These are phyloP conservation scores for Alternaria arbusti DNA, from an alignment of 2,329 filamentous ascomycete species.

Conservation along the genomic window DNA sequence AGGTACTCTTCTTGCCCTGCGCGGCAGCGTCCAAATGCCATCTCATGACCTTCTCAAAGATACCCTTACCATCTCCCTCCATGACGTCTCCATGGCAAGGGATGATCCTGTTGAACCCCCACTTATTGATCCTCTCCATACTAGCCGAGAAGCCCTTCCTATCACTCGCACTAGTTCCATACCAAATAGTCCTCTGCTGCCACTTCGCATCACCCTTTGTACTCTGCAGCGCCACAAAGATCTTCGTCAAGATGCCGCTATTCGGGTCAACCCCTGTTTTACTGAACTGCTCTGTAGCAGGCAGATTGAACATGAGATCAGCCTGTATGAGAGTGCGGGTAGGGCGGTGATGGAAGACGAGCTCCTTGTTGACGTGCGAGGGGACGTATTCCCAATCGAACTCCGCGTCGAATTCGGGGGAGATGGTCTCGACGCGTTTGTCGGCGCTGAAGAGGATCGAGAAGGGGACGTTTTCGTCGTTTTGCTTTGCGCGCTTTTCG, in stretches of 20 bases:
- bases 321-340: constrained; percentile 82
- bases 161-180: constrained; percentile 67
- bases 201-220: constrained; percentile 67
- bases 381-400: constrained; percentile 86
- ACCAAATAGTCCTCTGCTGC: constrained; percentile 85
- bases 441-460: constrained; percentile 63
- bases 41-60: constrained; percentile 78
- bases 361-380: constrained; percentile 80
- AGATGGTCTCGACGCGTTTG: constrained; percentile 59
- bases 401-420: constrained; percentile 81
- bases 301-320: constrained; percentile 91
- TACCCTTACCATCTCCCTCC: constrained; percentile 73
- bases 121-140: constrained; percentile 70
- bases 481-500: constrained; percentile 75
- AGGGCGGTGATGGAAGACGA: constrained; percentile 85
- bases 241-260: constrained; percentile 64
- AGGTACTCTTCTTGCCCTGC: constrained; percentile 3
- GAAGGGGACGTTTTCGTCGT: constrained; percentile 67
- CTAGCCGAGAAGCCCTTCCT: constrained; percentile 73
- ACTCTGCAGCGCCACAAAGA: constrained; percentile 64
- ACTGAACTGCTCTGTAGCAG: constrained; percentile 79
- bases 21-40: constrained; percentile 71
- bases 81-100: constrained; percentile 95
- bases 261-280: constrained; percentile 61
- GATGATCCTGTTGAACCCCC: constrained; percentile 86